Conservation (phyloP, 1,139 yeast species). For the Yamadazyma buinensis region DNA sequence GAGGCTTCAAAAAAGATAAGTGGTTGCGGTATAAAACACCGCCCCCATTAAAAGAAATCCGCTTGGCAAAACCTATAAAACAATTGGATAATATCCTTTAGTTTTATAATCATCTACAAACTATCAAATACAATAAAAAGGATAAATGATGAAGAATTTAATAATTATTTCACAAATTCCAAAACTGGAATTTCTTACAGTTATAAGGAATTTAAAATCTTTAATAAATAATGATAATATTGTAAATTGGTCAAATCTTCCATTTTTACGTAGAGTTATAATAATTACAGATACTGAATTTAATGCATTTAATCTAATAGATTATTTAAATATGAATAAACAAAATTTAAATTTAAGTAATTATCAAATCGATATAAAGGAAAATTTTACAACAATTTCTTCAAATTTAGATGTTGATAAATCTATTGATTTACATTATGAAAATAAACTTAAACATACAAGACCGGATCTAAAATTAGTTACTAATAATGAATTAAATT, state of each 20-base stretch:
- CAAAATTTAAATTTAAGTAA: slow-evolving; percentile 5
- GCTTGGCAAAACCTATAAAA: too few species aligned
- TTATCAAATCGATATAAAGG: slow-evolving; percentile 12
- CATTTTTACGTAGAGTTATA: slow-evolving; percentile 40
- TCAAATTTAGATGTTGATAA: slow-evolving; percentile 11
- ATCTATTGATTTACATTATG: slow-evolving; percentile 13
- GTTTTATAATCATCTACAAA: too few species aligned
- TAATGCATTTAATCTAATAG: slow-evolving; percentile 4
- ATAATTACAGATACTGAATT: slow-evolving; percentile 33
- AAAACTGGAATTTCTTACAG: slow-evolving; percentile 8
- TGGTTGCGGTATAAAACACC: too few species aligned
- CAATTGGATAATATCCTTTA: too few species aligned
- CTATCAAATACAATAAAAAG: too few species aligned
- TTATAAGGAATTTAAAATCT: slow-evolving; percentile 5
- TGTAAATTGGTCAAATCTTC: slow-evolving; percentile 41
- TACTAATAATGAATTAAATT: slow-evolving; percentile 1
- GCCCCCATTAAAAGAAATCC: too few species aligned
- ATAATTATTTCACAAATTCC: slow-evolving; percentile 13
- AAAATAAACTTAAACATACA: slow-evolving; percentile 8
- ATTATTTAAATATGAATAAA: slow-evolving; percentile 16
- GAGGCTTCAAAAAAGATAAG: too few species aligned
- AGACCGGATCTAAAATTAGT: slow-evolving; percentile 5
- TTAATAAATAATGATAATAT: slow-evolving; percentile 6
- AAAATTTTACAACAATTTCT: slow-evolving; percentile 10
- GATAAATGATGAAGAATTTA: slow-evolving; percentile 14